These are phyloP conservation scores for Blepharisma japonicum DNA, from an alignment of 73 alveolate genomes.

Conservation along the genomic window DNA sequence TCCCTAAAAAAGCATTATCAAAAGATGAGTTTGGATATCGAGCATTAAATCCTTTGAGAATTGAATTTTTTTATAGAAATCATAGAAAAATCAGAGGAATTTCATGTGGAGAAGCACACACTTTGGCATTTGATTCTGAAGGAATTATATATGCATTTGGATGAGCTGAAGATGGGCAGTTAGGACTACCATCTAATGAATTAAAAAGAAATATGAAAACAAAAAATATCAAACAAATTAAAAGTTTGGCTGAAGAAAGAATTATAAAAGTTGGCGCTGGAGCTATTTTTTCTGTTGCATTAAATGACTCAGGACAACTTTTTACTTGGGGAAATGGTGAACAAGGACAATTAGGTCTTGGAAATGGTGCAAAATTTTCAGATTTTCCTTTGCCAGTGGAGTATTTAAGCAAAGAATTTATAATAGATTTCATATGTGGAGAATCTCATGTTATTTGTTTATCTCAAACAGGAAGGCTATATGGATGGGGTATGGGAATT, in stretches of 20 bases:
- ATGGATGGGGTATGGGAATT: conserved; percentile 88
- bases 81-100: conserved; percentile 19
- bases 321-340: conserved; percentile 83
- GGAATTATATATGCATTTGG: conserved; percentile 53
- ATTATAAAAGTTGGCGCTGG: conserved; percentile 67
- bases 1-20: conserved; percentile 29
- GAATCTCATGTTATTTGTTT: conserved; percentile 74
- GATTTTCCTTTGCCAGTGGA: conserved; percentile 43
- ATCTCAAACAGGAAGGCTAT: conserved; percentile 57
- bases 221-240: neutral
- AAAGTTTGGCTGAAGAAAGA: neutral
- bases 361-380: conserved; percentile 44
- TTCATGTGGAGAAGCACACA: conserved; percentile 69
- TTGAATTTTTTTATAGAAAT: conserved; percentile 25
- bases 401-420: conserved; percentile 32
- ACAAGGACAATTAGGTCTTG: conserved; percentile 80
- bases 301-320: conserved; percentile 63
- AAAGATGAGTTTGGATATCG: conserved; percentile 44
- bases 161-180: conserved; percentile 55
- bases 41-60: conserved; percentile 22
- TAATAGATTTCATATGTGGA: conserved; percentile 65
- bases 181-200: conserved; percentile 36
- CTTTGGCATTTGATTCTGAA: conserved; percentile 43
- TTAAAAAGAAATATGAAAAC: neutral
- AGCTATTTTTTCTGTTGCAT: conserved; percentile 65